Evolutionary conservation across 768 basidiomycete genomes (phyloP).

Genomic region (Russula dissimulans): DNA sequence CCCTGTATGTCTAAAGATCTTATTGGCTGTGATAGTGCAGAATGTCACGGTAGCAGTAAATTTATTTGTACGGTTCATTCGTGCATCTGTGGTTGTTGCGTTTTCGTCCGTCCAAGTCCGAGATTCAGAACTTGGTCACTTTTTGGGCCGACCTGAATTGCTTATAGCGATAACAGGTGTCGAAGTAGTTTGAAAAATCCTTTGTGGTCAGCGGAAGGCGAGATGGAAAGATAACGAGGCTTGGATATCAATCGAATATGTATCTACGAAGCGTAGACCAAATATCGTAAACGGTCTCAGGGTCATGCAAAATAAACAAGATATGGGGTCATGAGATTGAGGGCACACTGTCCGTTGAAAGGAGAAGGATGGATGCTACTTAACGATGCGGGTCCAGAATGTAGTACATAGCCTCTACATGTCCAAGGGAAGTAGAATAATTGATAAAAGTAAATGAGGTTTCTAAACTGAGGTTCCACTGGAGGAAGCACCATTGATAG

Average conservation of each 20-base stretch:
- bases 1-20: too few species aligned
- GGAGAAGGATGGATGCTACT: background rate
- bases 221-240: constrained; percentile 26
- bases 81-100: too few species aligned
- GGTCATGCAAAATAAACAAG: background rate
- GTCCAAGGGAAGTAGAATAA: background rate
- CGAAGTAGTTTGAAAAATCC: too few species aligned
- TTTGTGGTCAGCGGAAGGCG: background rate
- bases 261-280: constrained; percentile 7
- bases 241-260: too few species aligned
- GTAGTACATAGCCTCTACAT: background rate
- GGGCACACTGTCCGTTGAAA: background rate
- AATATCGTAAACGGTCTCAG: background rate
- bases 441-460: background rate
- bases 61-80: too few species aligned
- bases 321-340: background rate
- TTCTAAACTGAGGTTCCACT: constrained; percentile 1
- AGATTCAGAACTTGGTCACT: too few species aligned
- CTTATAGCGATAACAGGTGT: too few species aligned
- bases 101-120: too few species aligned
- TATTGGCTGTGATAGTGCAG: too few species aligned
- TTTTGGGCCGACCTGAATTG: too few species aligned
- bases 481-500: background rate
- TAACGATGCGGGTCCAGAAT: background rate
- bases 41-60: too few species aligned